These are phyloP conservation scores for Kodamaea anthophila DNA, from an alignment of 1,139 yeast species.

Conservation along the genomic window DNA sequence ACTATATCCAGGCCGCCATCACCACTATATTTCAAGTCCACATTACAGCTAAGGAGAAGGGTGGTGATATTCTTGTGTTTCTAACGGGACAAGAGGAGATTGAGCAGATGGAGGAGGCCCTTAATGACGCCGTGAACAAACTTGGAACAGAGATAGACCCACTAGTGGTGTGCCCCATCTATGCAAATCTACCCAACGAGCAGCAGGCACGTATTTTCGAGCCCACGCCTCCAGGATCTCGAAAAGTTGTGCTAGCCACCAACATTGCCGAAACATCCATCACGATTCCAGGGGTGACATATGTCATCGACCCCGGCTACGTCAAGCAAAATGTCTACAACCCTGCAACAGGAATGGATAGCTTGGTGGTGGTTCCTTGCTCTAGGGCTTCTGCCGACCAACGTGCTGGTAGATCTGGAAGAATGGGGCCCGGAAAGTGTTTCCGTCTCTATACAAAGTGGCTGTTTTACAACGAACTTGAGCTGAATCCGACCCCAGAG, in stretches of 20 bases:
- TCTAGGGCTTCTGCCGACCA: conserved; percentile 95
- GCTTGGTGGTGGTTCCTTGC: conserved; percentile 77
- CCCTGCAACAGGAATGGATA: conserved; percentile 85
- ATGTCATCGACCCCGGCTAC: conserved; percentile 89
- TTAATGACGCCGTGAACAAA: conserved; percentile 58
- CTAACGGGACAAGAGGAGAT: conserved; percentile 89
- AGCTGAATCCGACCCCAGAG: conserved; percentile 80
- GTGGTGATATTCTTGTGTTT: conserved; percentile 86
- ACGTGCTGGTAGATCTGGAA: conserved; percentile 95
- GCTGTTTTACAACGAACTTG: conserved; percentile 74
- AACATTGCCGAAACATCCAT: conserved; percentile 96
- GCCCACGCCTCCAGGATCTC: conserved; percentile 70
- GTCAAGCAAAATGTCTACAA: conserved; percentile 83
- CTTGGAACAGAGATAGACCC: conserved; percentile 61
- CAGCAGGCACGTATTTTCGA: conserved; percentile 77
- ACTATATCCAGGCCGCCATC: conserved; percentile 82
- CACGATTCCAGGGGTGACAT: conserved; percentile 86
- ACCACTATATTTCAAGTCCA: conserved; percentile 79
- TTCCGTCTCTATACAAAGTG: conserved; percentile 83
- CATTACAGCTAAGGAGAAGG: conserved; percentile 47
- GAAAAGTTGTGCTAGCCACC: conserved; percentile 91
- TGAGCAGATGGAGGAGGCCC: conserved; percentile 68
- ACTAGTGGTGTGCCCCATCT: conserved; percentile 77
- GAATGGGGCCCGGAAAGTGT: conserved; percentile 95
- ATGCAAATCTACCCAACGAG: conserved; percentile 85